These are phyloP conservation scores for Polyporus arcularius DNA, from an alignment of 768 basidiomycete species.

Conservation along the genomic window DNA sequence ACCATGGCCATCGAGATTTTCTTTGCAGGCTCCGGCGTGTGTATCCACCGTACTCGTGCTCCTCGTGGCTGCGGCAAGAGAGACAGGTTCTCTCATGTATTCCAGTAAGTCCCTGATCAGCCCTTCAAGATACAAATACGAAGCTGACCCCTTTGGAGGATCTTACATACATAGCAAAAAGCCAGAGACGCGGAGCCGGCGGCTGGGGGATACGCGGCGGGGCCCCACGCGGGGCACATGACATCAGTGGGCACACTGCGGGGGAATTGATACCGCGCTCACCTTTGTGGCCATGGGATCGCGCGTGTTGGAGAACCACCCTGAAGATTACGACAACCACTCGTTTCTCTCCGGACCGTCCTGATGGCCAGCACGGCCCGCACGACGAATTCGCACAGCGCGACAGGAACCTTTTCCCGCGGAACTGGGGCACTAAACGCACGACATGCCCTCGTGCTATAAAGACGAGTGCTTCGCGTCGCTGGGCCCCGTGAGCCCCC, in stretches of 20 bases:
- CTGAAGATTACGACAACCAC: slow-evolving; percentile 1
- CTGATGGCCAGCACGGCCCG: slow-evolving; percentile 8
- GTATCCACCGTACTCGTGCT: too few species aligned
- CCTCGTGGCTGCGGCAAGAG: background rate
- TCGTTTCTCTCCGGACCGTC: slow-evolving; percentile 8
- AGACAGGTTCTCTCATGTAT: background rate
- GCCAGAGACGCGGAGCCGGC: background rate
- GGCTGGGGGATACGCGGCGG: background rate
- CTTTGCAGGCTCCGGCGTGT: too few species aligned
- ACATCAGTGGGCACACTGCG: background rate
- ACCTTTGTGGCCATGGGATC: slow-evolving; percentile 9
- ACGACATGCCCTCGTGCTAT: slow-evolving; percentile 1
- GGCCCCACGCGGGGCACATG: slow-evolving; percentile 10
- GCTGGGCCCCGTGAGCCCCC: slow-evolving; percentile 14
- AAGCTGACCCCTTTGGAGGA: background rate
- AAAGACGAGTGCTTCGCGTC: slow-evolving; percentile 6
- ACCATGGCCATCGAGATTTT: too few species aligned
- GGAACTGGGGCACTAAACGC: background rate
- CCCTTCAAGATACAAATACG: background rate
- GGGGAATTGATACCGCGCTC: slow-evolving; percentile 12
- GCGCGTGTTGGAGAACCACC: background rate
- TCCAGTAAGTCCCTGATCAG: background rate
- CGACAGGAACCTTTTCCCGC: background rate
- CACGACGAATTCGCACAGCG: background rate
- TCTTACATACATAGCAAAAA: background rate